Evolutionary conservation across 2,329 filamentous ascomycete genomes (phyloP).

Genomic region (Calonectria pauciramosa): DNA sequence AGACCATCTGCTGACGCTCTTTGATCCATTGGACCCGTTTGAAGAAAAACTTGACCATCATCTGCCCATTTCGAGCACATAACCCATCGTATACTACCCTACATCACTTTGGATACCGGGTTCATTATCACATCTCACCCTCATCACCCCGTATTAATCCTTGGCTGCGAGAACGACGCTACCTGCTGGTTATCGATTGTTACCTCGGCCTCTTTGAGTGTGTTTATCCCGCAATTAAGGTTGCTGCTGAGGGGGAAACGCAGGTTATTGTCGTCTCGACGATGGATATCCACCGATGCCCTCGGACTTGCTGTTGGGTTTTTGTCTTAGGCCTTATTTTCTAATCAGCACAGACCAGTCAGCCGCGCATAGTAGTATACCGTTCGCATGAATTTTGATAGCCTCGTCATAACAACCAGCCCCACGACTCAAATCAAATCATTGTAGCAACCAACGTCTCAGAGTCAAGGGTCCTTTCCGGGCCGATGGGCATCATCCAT

Average conservation of each 20-base stretch:
- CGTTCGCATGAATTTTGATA: not conserved
- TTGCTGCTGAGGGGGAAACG: not conserved
- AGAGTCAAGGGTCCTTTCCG: not conserved
- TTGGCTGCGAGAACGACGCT: not conserved
- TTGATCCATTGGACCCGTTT: not conserved
- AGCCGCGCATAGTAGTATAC: not conserved
- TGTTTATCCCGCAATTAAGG: not conserved
- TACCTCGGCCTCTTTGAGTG: not conserved
- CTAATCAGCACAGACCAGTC: not conserved
- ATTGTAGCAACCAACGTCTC: not conserved
- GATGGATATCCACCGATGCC: not conserved
- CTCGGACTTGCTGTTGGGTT: not conserved
- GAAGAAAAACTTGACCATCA: constrained; percentile 3
- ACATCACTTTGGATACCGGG: not conserved
- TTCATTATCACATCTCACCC: not conserved
- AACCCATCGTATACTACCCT: not conserved
- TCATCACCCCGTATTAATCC: not conserved
- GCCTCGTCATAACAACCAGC: not conserved
- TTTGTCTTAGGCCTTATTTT: not conserved
- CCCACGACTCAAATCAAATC: not conserved
- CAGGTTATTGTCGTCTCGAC: not conserved
- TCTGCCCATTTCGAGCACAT: not conserved
- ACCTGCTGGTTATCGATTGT: not conserved
- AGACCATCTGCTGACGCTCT: not conserved
- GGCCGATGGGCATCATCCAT: not conserved